Evolutionary conservation across 2,329 filamentous ascomycete genomes (phyloP), one percentile per base, ranked within the genome.

Genomic region (Botrytis byssoidea): DNA sequence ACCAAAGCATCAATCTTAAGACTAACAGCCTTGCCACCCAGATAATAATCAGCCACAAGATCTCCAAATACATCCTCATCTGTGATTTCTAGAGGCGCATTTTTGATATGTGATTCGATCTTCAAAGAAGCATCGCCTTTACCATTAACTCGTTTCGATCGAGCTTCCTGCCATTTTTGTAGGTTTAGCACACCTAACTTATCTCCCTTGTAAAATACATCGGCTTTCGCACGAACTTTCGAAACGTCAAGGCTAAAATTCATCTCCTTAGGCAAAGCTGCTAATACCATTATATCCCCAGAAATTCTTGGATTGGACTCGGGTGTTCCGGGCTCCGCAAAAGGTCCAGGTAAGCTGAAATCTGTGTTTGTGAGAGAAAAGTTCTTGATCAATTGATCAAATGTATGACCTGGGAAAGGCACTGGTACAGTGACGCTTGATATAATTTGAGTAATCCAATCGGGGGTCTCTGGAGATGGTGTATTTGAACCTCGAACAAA

Each of bases 331-430:
- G 93, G 93, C 29, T 94, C 90, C 3, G 94, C 93, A 78, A 91
- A 88, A 0, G 93, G 92, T 78, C 94, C 90, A 0, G 96, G 96
- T 64, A 99, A 84, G 67, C 89, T 89, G 82, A 99, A 97, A 79
- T 97, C 90, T 59, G 97, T 93, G 80, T 98, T 89, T 2, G 90
- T 89, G 77, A 98, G 85, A 35, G 94, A 92, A 81, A 98, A 98
- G 78, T 96, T 95, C 77, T 91, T 92, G 80, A 99, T 92, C 25
- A 97, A 84, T 76, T 92, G 90, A 77, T 94, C 94, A 78, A 98
- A 91, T 0, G 91, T 91, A 74, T 91, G 89, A 8, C 94, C 94
- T 0, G 94, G 93, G 75, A 98, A 92, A 9, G 94, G 92, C 10
- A 98, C 85, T 4, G 95, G 94, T 0, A 98, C 86, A 0, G 91